A percentile compares a stretch with the other conserved stretches of the same genome.
phyloP scores from a whole-genome alignment of 495 filamentous ascomycete species.

The Hypomontagnella monticulosa region DNA sequence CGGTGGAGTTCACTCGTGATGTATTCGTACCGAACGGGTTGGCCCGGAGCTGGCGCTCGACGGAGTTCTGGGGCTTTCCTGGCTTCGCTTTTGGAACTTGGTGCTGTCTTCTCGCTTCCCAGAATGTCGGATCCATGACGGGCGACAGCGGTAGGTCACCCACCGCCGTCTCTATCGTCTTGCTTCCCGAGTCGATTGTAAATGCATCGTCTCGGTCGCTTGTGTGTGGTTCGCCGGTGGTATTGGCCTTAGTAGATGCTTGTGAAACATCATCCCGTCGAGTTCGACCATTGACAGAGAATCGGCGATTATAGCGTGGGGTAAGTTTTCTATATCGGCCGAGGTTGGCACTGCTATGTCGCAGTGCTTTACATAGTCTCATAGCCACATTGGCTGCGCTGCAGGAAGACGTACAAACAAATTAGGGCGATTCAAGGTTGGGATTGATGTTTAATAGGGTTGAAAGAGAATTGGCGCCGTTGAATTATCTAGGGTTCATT shows the following conservation, averaged over 20 bases:
- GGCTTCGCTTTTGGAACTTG: slow-evolving; percentile 46
- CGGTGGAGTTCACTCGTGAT: slow-evolving; percentile 28
- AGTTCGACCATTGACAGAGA: slow-evolving; percentile 16
- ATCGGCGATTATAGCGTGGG: slow-evolving; percentile 8
- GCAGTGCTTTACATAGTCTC: slow-evolving; percentile 45
- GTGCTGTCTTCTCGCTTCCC: slow-evolving; percentile 47
- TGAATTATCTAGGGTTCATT: too few relatives aligned
- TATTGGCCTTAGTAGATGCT: not conserved
- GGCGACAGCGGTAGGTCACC: slow-evolving; percentile 60
- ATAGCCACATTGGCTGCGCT: slow-evolving; percentile 41
- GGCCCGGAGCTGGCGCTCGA: slow-evolving; percentile 61
- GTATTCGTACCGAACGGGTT: slow-evolving; percentile 67
- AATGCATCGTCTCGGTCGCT: slow-evolving; percentile 37
- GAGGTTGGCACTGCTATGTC: slow-evolving; percentile 27
- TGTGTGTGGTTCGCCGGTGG: not conserved
- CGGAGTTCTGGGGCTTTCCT: slow-evolving; percentile 46
- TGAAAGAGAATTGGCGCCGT: not conserved
- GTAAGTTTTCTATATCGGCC: slow-evolving; percentile 15
- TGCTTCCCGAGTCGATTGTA: slow-evolving; percentile 44
- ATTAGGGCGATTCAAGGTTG: not conserved
- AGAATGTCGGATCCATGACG: slow-evolving; percentile 59
- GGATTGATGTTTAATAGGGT: not conserved
- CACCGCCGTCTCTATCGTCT: slow-evolving; percentile 51
- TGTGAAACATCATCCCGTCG: not conserved
- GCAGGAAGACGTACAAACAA: not conserved